Evolutionary conservation across 1,284 basidiomycete genomes (phyloP).

Genomic region (Apiotrichum gamsii): DNA sequence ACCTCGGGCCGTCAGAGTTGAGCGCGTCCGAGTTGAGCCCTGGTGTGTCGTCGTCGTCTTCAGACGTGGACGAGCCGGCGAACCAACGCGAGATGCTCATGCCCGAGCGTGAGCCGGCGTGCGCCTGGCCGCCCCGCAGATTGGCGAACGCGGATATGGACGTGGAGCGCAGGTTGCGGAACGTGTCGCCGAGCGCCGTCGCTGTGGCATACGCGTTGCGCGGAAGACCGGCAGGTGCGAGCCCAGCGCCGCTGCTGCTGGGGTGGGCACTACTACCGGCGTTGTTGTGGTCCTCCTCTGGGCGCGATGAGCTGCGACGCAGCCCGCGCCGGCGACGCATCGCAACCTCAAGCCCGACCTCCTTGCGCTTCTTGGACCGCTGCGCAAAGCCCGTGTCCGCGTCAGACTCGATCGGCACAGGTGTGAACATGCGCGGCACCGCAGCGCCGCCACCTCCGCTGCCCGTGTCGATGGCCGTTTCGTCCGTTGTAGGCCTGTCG

Average conservation of each 20-base stretch:
- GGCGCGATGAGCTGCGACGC: neutral
- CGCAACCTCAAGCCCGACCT: conserved; percentile 8
- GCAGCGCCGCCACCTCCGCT: too few species aligned
- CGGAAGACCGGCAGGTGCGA: neutral
- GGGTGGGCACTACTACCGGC: too few species aligned
- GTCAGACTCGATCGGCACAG: conserved; percentile 46
- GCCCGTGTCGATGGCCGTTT: too few species aligned
- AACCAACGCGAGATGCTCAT: conserved; percentile 36
- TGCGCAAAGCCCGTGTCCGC: conserved; percentile 44
- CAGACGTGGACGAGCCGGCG: conserved; percentile 15
- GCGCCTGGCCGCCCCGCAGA: too few species aligned
- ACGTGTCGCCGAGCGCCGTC: conserved; percentile 25
- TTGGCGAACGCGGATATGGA: conserved; percentile 27
- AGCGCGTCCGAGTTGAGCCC: too few species aligned
- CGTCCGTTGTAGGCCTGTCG: conserved; percentile 34
- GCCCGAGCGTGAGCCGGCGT: conserved; percentile 24
- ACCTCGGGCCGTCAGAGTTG: too few species aligned
- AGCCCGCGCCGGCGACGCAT: conserved; percentile 1
- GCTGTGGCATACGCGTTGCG: conserved; percentile 6
- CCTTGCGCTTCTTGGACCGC: conserved; percentile 12
- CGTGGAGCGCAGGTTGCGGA: conserved; percentile 33
- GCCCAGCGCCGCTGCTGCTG: neutral
- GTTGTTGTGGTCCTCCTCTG: too few species aligned
- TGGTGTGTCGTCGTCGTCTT: conserved; percentile 28
- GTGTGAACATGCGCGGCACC: conserved; percentile 3